These are phyloP conservation scores for Phytophthora cryptogea DNA, from an alignment of 352 stramenopile species.

Conservation along the genomic window DNA sequence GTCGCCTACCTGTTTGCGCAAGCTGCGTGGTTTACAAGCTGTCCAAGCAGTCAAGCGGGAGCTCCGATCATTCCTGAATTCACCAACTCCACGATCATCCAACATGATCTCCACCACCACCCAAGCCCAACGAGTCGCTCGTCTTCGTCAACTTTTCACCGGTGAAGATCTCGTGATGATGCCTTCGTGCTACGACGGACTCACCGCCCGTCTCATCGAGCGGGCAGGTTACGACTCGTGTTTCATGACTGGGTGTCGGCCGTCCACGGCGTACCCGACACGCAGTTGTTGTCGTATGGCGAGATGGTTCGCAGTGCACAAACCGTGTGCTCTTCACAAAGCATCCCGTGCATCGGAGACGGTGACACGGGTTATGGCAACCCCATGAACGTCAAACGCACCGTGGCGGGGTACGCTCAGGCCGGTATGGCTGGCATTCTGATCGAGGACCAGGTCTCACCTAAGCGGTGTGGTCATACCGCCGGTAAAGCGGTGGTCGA, in stretches of 20 bases:
- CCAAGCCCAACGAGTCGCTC: slow-evolving; percentile 46
- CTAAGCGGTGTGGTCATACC: slow-evolving; percentile 94
- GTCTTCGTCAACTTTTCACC: slow-evolving; percentile 47
- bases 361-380: slow-evolving; percentile 93
- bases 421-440: slow-evolving; percentile 93
- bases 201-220: slow-evolving; percentile 89
- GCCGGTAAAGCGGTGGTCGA: slow-evolving; percentile 87
- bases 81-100: neutral
- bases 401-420: slow-evolving; percentile 87
- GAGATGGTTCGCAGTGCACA: slow-evolving; percentile 54
- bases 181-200: slow-evolving; percentile 92
- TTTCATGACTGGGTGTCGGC: slow-evolving; percentile 94
- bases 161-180: slow-evolving; percentile 76
- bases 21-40: neutral
- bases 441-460: slow-evolving; percentile 93
- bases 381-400: slow-evolving; percentile 92
- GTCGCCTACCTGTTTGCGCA: neutral
- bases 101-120: slow-evolving; percentile 34
- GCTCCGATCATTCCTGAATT: slow-evolving; percentile 7
- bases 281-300: slow-evolving; percentile 59
- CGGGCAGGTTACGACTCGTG: slow-evolving; percentile 87
- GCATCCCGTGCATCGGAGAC: slow-evolving; percentile 74
- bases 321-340: slow-evolving; percentile 40
- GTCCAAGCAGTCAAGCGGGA: neutral
- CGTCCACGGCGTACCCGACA: slow-evolving; percentile 88